Percentiles rank a stretch among this genome's conserved stretches.
These are phyloP conservation scores for Yarrowia bubula DNA, from an alignment of 805 yeast genomes.

Conservation along the genomic window DNA sequence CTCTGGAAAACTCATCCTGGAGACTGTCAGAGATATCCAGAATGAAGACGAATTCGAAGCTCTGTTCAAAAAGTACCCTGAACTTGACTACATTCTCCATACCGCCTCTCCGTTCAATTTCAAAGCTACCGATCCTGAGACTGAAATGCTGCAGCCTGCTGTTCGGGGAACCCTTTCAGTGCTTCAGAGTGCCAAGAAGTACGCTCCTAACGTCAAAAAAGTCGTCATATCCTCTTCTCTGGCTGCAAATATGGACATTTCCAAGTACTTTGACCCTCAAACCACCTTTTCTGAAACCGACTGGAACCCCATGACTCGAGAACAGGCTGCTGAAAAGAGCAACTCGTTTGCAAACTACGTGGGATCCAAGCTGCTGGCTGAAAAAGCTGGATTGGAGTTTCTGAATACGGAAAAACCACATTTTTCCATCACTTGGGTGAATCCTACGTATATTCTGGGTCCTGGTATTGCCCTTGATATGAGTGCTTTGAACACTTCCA, in stretches of 20 bases:
- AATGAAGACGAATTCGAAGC: slow-evolving; percentile 48
- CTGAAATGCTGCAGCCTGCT: slow-evolving; percentile 48
- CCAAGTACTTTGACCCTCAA: slow-evolving; percentile 28
- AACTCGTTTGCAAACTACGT: slow-evolving; percentile 27
- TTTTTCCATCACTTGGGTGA: slow-evolving; percentile 35
- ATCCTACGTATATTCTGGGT: slow-evolving; percentile 40
- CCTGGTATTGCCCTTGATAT: slow-evolving; percentile 37
- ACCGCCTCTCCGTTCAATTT: slow-evolving; percentile 44
- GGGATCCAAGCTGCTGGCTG: slow-evolving; percentile 56
- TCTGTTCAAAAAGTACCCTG: slow-evolving; percentile 44
- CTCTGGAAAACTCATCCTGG: slow-evolving; percentile 35
- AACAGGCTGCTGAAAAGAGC: slow-evolving; percentile 29
- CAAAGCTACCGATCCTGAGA: slow-evolving; percentile 42
- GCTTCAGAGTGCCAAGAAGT: slow-evolving; percentile 42
- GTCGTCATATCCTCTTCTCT: slow-evolving; percentile 51
- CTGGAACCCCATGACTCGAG: slow-evolving; percentile 43
- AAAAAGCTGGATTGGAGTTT: slow-evolving; percentile 57
- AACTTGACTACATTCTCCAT: slow-evolving; percentile 41
- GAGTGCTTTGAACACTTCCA: slow-evolving; percentile 40
- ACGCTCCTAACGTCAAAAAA: slow-evolving; percentile 38
- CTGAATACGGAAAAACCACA: slow-evolving; percentile 33
- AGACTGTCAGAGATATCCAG: slow-evolving; percentile 37
- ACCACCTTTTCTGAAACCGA: slow-evolving; percentile 36
- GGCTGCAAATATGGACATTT: slow-evolving; percentile 46
- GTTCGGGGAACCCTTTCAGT: slow-evolving; percentile 48